These are phyloP conservation scores for Macrocybe gigantea DNA, from an alignment of 768 basidiomycete species.

Conservation along the genomic window DNA sequence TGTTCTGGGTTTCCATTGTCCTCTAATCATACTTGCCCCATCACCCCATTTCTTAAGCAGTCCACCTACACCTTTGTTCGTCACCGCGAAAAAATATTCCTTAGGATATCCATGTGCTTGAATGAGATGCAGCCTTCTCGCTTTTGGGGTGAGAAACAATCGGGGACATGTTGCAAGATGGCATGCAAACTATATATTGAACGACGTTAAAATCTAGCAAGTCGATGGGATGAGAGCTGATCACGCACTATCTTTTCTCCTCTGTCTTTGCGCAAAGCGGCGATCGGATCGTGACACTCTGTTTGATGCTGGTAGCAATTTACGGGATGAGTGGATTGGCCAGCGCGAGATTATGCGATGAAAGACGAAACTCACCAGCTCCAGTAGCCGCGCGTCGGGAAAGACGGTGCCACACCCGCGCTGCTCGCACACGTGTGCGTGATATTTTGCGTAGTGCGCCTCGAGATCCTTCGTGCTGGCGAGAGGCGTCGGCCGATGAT, in stretches of 20 bases:
- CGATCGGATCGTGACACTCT: constrained; percentile 85
- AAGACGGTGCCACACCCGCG: constrained; percentile 73
- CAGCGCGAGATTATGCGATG: constrained; percentile 1
- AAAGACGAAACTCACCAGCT: constrained; percentile 54
- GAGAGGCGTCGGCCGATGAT: constrained; percentile 58
- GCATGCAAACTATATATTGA: constrained; percentile 63
- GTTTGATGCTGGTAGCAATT: constrained; percentile 55
- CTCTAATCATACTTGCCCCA: constrained; percentile 73
- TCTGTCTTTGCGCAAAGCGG: constrained; percentile 67
- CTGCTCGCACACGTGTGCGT: constrained; percentile 77
- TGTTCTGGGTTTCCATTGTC: constrained; percentile 55
- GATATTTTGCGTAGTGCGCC: constrained; percentile 76
- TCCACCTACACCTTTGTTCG: constrained; percentile 85
- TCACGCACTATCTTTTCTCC: constrained; percentile 80
- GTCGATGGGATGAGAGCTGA: neutral
- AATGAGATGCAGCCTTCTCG: constrained; percentile 77
- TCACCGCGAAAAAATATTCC: constrained; percentile 87
- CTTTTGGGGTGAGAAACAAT: constrained; percentile 66
- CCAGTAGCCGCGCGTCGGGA: constrained; percentile 73
- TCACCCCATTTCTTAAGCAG: constrained; percentile 78
- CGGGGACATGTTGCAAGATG: constrained; percentile 56
- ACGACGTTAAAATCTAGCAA: constrained; percentile 5
- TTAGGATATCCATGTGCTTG: constrained; percentile 79
- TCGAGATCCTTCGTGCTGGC: constrained; percentile 67
- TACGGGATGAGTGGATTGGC: constrained; percentile 4